Conservation (phyloP, 2,329 filamentous ascomycete species). For the Penicillium sp. region DNA sequence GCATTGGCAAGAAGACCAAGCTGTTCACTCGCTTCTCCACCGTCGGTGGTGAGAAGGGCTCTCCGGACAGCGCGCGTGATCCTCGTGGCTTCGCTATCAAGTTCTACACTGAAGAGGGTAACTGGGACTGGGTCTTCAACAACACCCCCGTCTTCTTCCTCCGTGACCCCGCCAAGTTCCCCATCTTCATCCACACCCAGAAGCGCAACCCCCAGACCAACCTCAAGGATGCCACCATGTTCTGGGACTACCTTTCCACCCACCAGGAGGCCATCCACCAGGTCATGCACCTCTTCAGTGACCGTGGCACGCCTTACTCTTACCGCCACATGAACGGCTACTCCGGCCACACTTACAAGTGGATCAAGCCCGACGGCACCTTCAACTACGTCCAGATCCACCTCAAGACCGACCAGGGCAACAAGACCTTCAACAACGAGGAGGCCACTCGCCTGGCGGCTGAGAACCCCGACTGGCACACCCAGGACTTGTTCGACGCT, state of each 20-base stretch:
- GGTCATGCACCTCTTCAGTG: constrained; percentile 58
- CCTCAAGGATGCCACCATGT: constrained; percentile 59
- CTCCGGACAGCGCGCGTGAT: constrained; percentile 62
- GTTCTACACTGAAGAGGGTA: too few species aligned
- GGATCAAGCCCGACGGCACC: constrained; percentile 55
- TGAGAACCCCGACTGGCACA: constrained; percentile 55
- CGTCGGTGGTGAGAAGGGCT: constrained; percentile 64
- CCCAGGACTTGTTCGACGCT: constrained; percentile 56
- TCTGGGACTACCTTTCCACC: constrained; percentile 57
- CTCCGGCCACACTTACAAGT: constrained; percentile 59
- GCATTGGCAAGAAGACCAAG: constrained; percentile 61
- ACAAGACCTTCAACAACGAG: constrained; percentile 51
- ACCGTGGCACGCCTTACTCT: constrained; percentile 57
- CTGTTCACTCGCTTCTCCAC: constrained; percentile 63
- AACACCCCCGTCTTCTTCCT: constrained; percentile 69
- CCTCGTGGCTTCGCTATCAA: constrained; percentile 65
- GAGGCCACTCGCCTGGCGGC: constrained; percentile 49
- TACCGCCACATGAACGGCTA: constrained; percentile 61
- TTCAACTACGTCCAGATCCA: constrained; percentile 61
- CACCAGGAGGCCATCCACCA: constrained; percentile 57
- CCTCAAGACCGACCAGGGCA: constrained; percentile 55
- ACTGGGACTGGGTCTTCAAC: constrained; percentile 64
- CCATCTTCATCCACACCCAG: constrained; percentile 64
- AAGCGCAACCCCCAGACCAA: constrained; percentile 65
- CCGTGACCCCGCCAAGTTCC: constrained; percentile 65